Percentiles rank a stretch among this genome's conserved stretches.
phyloP scores from a whole-genome alignment of 2,329 filamentous ascomycete species.

The Beauveria bassiana region DNA sequence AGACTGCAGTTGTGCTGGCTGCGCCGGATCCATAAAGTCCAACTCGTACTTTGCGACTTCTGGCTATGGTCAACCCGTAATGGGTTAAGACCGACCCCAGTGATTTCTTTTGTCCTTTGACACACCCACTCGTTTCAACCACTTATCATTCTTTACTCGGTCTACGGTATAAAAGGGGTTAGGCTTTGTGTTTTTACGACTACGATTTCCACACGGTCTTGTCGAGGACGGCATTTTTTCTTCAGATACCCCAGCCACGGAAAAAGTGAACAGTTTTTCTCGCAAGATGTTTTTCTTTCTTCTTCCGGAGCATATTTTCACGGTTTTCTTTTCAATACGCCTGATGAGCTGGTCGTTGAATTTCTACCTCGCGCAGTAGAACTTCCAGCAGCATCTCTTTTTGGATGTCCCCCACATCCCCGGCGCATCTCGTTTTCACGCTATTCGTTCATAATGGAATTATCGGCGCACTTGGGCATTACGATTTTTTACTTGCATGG shows the following conservation, averaged over 20 bases:
- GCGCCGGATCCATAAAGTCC: constrained; percentile 38
- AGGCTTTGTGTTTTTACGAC: constrained; percentile 22
- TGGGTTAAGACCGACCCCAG: constrained; percentile 34
- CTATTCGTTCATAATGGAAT: constrained; percentile 29
- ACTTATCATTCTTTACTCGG: constrained; percentile 11
- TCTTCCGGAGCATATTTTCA: constrained; percentile 17
- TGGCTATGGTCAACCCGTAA: constrained; percentile 46
- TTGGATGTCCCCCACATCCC: not conserved
- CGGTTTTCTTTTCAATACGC: constrained; percentile 4
- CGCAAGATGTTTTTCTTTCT: constrained; percentile 16
- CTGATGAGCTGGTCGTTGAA: not conserved
- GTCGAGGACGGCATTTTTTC: constrained; percentile 22
- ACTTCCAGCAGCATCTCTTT: not conserved
- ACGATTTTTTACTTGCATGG: constrained; percentile 17
- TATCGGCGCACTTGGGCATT: constrained; percentile 21
- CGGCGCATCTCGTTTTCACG: constrained; percentile 5
- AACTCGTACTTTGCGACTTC: constrained; percentile 40
- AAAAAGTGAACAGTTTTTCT: constrained; percentile 20
- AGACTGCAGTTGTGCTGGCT: constrained; percentile 43
- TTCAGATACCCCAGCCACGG: constrained; percentile 34
- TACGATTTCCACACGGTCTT: constrained; percentile 25
- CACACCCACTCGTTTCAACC: constrained; percentile 16
- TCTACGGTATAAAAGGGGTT: constrained; percentile 19
- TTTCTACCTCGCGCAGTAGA: not conserved
- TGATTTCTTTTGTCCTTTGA: constrained; percentile 16